Evolutionary conservation across 805 yeast species (phyloP), one percentile per base, ranked within the genome.

Genomic region (Metschnikowia amazonensis): DNA sequence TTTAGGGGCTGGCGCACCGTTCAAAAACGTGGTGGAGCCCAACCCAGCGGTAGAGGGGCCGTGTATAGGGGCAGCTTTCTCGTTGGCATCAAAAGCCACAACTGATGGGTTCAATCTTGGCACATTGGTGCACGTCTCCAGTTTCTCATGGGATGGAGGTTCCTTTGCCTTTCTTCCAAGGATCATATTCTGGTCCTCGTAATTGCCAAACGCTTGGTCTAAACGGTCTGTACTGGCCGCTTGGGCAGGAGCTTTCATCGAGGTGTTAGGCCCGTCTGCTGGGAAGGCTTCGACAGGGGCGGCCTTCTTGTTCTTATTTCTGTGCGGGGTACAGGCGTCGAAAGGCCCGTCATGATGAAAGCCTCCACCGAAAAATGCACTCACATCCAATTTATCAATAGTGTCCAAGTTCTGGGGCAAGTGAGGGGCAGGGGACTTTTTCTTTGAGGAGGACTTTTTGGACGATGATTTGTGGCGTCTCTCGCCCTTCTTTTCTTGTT

Each of bases 291-390:
- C 72, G 13, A 94, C 97, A 4, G 99, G 99, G 0, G 97, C 96
- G 37, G 80, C 82, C 60, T 75, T 71, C 52, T 67, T 69, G 47
- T 79, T 74, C 67, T 85, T 86, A 67, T 94, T 94, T 64, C 98
- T 82, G 65, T 88, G 96, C 6, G 99, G 98, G 2, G 95, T 86
- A 65, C 98, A 92, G 1, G 99, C 99, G 64, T 94, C 99, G 63
- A 94, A 94, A 13, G 99, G 99, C 10, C 99, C 99, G 68, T 94
- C 99, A 65, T 94, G 98, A 66, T 94, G 99, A 76, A 94, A 94
- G 2, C 95, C 88, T 40, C 87, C 83, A 21, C 97, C 97, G 62
- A 87, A 90, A 50, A 90, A 76, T 1, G 96, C 97, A 10, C 97
- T 90, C 38, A 92, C 99, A 65, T 94, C 99, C 59, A 94, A 75